phyloP scores from a whole-genome alignment of 306 rosid species.

The Coriaria nepalensis region DNA sequence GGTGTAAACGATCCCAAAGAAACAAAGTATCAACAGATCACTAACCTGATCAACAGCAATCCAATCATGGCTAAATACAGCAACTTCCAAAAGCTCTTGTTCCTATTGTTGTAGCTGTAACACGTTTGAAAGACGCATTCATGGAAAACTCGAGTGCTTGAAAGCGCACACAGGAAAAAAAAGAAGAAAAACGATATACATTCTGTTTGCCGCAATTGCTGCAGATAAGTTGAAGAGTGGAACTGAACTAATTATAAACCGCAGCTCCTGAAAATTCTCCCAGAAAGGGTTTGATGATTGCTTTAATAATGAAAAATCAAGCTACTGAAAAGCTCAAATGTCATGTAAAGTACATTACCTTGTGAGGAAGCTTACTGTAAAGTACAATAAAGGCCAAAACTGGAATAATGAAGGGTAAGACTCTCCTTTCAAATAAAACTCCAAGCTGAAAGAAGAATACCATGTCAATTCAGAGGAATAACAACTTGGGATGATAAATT shows the following conservation, averaged over 20 bases:
- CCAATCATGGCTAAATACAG: constrained; percentile 53
- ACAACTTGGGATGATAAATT: too few relatives aligned
- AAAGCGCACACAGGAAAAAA: neutral
- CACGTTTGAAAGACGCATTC: too few relatives aligned
- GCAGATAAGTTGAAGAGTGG: constrained; percentile 93
- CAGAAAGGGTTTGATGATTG: too few relatives aligned
- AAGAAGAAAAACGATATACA: constrained; percentile 30
- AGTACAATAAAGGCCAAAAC: constrained; percentile 63
- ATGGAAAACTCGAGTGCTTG: constrained; percentile 9
- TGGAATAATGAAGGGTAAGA: constrained; percentile 44
- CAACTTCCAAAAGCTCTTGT: constrained; percentile 64
- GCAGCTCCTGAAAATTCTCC: constrained; percentile 81
- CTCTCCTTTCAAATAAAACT: constrained; percentile 61
- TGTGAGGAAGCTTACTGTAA: constrained; percentile 93
- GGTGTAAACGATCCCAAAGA: neutral
- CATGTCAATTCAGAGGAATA: constrained; percentile 20
- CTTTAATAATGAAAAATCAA: constrained; percentile 6
- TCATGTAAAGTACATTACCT: constrained; percentile 49
- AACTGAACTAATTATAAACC: constrained; percentile 69
- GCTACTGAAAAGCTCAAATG: neutral
- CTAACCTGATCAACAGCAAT: constrained; percentile 59
- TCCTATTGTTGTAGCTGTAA: constrained; percentile 84
- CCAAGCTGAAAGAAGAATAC: constrained; percentile 64
- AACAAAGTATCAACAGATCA: constrained; percentile 15
- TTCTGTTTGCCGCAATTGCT: constrained; percentile 68